These are phyloP conservation scores for Tuber borchii DNA, from an alignment of 495 filamentous ascomycete genomes.

Conservation along the genomic window DNA sequence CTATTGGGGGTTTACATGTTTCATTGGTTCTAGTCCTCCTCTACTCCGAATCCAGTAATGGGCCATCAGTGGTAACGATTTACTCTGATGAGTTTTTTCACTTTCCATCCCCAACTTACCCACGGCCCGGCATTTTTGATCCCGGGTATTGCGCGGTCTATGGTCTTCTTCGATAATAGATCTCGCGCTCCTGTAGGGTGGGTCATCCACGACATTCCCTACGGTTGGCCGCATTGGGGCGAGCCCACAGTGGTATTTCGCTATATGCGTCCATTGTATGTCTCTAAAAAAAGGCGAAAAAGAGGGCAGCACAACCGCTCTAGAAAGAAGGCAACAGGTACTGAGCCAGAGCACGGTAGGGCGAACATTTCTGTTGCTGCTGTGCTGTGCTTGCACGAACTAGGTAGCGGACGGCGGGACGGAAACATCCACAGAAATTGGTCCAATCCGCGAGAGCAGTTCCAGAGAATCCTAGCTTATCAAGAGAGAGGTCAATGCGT, in stretches of 20 bases:
- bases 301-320: neutral
- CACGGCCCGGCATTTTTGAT: neutral
- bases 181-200: neutral
- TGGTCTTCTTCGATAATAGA: neutral
- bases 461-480: constrained; percentile 29
- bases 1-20: neutral
- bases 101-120: neutral
- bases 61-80: neutral
- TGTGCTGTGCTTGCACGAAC: neutral
- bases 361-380: neutral
- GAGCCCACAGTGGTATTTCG: neutral
- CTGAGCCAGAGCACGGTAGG: neutral
- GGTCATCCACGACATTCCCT: neutral
- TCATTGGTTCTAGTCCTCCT: neutral
- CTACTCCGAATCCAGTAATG: neutral
- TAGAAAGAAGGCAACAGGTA: neutral
- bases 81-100: constrained; percentile 1
- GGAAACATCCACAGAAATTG: constrained; percentile 16
- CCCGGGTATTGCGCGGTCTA: neutral
- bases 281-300: neutral
- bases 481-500: constrained; percentile 18
- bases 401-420: constrained; percentile 15
- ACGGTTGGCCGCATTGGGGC: neutral
- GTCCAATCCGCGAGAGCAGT: constrained; percentile 31
- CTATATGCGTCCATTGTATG: neutral